phyloP scores from a whole-genome alignment of 441 rosid genomes.

The Daphne laureola region DNA sequence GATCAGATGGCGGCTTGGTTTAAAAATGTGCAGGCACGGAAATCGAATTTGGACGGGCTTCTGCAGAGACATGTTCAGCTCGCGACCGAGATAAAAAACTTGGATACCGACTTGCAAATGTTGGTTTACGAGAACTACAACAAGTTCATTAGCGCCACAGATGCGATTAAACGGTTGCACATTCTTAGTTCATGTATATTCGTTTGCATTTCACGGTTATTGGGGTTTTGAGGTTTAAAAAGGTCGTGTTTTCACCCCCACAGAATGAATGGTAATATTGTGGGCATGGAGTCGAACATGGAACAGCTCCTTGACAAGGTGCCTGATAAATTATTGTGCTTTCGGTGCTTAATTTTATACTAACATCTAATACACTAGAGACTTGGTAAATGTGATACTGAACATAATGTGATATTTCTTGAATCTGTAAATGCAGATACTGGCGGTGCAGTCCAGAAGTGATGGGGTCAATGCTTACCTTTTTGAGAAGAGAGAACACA shows the following conservation, averaged over 20 bases:
- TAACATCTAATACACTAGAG: not conserved
- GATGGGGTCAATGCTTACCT: conserved; percentile 93
- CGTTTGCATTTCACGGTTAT: no score
- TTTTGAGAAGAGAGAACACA: conserved; percentile 89
- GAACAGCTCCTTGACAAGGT: conserved; percentile 94
- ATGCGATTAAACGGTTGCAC: conserved; percentile 80
- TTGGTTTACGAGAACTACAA: conserved; percentile 89
- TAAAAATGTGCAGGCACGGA: conserved; percentile 49
- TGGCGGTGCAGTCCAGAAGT: conserved; percentile 95
- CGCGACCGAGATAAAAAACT: conserved; percentile 98
- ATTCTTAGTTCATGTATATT: not conserved
- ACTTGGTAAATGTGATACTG: not conserved
- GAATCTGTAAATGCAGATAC: conserved; percentile 46
- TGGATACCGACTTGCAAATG: conserved; percentile 98
- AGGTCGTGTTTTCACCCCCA: conserved; percentile 11
- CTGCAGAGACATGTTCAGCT: conserved; percentile 86
- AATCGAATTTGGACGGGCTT: conserved; percentile 80
- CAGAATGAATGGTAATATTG: conserved; percentile 97
- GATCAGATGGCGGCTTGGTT: not conserved
- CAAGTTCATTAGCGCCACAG: conserved; percentile 96
- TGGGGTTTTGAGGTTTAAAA: no score
- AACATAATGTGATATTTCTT: conserved; percentile 9
- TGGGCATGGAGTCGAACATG: conserved; percentile 97
- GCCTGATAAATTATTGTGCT: conserved; percentile 8
- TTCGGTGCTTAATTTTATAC: not conserved